Evolutionary conservation across 345 rosid genomes (phyloP), one percentile per base, ranked within the genome.

Genomic region (Dimocarpus longan): DNA sequence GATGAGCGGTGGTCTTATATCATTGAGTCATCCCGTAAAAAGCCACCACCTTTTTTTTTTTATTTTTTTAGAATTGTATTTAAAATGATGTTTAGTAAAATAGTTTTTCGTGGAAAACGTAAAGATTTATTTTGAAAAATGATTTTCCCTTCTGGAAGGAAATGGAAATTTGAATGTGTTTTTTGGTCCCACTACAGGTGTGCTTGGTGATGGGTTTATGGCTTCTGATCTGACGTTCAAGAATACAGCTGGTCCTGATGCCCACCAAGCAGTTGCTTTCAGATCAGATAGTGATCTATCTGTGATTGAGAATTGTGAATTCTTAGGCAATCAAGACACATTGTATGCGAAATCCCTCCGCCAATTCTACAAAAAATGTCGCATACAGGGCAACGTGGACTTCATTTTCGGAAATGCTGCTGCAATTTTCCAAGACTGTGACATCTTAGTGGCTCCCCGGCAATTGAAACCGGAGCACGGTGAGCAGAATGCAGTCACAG

Each of bases 171-270:
- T 32, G 37, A 32, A 32, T 32, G 37, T 32, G 37, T 32, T 32
- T 2, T 32, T 2, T 32, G 3, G 37, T 32, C 37, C 4, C 37
- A 32, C 37, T 32, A 32, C 88, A 95, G 99, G 94, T 60, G 93
- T 94, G 79, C 72, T 86, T 46, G 98, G 99, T 22, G 97, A 95
- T 82, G 99, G 99, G 44, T 95, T 95, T 84, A 94, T 95, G 99
- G 98, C 98, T 5, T 89, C 90, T 74, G 94, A 90, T 28, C 75
- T 95, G 62, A 94, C 99, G 2, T 74, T 95, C 80, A 86, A 85
- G 81, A 95, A 94, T 84, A 89, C 97, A 13, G 99, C 99, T 11
- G 97, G 96, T 24, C 89, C 94, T 1, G 93, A 89, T 65, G 92
- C 92, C 18, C 91, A 90, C 85, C 99, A 96, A 79, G 99, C 98